Conservation (phyloP, 345 rosid genomes). For the Citrus mangshanensis region DNA sequence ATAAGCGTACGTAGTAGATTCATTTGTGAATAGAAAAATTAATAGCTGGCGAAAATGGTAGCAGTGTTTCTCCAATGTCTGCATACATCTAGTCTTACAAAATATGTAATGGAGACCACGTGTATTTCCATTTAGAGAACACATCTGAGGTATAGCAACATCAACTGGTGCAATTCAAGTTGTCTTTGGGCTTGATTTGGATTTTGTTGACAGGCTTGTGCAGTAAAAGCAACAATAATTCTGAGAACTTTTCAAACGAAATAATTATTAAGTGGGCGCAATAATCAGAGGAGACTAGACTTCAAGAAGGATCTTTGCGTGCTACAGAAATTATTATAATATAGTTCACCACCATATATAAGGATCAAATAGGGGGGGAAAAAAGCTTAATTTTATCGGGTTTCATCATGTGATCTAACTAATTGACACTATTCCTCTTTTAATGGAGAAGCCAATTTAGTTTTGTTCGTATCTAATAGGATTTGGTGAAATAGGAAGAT, state of each 20-base stretch:
- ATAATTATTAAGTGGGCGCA: neutral
- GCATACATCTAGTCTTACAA: neutral
- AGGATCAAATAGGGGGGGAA: neutral
- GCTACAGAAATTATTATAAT: neutral
- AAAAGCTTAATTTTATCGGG: neutral
- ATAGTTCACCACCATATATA: neutral
- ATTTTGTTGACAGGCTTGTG: neutral
- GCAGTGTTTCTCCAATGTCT: constrained; percentile 1
- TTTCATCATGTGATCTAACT: neutral
- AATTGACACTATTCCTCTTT: neutral
- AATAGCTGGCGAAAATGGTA: neutral
- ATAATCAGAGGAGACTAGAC: neutral
- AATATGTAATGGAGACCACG: constrained; percentile 19
- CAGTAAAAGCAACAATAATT: neutral
- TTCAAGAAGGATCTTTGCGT: neutral
- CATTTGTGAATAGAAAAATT: neutral
- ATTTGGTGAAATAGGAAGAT: neutral
- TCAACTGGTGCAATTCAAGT: neutral
- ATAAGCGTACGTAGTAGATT: too few relatives aligned
- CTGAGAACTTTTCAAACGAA: neutral
- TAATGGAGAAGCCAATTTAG: neutral
- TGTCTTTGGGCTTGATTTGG: neutral
- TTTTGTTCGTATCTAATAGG: neutral
- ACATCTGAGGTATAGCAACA: neutral
- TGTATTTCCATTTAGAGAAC: constrained; percentile 16